Evolutionary conservation across 495 filamentous ascomycete genomes (phyloP).

Genomic region (Xylaria intraflava): DNA sequence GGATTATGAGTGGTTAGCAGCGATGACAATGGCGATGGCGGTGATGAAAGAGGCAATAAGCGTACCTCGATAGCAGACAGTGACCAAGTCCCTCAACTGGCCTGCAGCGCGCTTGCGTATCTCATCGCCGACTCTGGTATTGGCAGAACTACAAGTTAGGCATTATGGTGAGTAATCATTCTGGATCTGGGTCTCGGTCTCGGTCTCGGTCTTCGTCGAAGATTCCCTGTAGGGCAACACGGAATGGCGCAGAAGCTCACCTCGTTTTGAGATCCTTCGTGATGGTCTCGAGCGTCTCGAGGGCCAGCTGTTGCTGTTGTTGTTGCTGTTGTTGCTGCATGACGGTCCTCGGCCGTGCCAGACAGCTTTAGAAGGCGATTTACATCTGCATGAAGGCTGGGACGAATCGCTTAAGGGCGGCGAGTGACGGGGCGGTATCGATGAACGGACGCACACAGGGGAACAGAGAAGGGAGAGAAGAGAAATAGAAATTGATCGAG

Average conservation of each 20-base stretch:
- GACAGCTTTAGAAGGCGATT: slow-evolving; percentile 23
- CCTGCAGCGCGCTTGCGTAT: slow-evolving; percentile 26
- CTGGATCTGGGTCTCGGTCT: background rate
- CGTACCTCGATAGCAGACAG: slow-evolving; percentile 30
- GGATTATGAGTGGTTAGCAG: slow-evolving; percentile 4
- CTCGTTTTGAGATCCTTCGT: slow-evolving; percentile 30
- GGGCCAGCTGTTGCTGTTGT: slow-evolving; percentile 29
- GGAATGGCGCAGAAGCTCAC: slow-evolving; percentile 10
- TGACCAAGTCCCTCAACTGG: slow-evolving; percentile 29
- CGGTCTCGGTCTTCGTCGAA: background rate
- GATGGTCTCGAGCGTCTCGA: slow-evolving; percentile 28
- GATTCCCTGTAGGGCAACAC: background rate
- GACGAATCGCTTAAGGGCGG: slow-evolving; percentile 12
- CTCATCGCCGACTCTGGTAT: slow-evolving; percentile 25
- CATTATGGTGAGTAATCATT: background rate
- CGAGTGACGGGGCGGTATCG: slow-evolving; percentile 13
- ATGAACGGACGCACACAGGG: background rate
- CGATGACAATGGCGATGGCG: background rate
- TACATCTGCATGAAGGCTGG: slow-evolving; percentile 18
- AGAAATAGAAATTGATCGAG: background rate
- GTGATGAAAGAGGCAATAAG: background rate
- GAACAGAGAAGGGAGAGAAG: background rate
- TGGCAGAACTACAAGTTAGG: background rate
- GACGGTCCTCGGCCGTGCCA: slow-evolving; percentile 18
- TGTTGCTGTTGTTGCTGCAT: slow-evolving; percentile 32